Percentiles rank a stretch among this genome's conserved stretches.
These are phyloP conservation scores for Cinnamomum chago DNA, from an alignment of 164 flowering plant genomes.

Conservation along the genomic window DNA sequence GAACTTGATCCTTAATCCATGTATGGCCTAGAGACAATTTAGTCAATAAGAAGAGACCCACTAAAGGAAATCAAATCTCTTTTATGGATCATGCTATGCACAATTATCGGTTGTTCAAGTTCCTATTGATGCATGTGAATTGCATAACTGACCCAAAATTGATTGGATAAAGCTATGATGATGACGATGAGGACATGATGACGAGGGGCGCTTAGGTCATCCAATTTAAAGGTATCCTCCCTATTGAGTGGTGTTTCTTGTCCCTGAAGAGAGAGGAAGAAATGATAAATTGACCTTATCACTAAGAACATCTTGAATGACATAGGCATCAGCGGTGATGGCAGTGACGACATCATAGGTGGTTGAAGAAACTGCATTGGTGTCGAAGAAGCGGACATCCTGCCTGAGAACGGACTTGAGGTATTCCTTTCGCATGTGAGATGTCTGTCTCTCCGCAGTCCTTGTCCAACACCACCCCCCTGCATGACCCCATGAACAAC, in stretches of 20 bases:
- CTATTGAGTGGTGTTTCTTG: not conserved
- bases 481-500: conserved; percentile 4
- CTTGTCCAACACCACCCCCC: conserved; percentile 57
- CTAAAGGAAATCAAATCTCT: too few species aligned
- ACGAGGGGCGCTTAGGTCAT: not conserved
- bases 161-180: not conserved
- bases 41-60: too few species aligned
- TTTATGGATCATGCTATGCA: too few species aligned
- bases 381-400: conserved; percentile 55
- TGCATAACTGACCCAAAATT: too few species aligned
- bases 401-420: conserved; percentile 51
- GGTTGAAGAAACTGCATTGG: conserved; percentile 33
- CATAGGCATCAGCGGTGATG: conserved; percentile 46
- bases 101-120: too few species aligned
- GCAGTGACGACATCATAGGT: conserved; percentile 40
- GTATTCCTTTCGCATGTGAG: conserved; percentile 42
- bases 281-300: conserved; percentile 39
- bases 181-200: not conserved
- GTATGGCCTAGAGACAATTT: too few species aligned
- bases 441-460: conserved; percentile 66
- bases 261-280: not conserved
- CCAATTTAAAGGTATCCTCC: too few species aligned
- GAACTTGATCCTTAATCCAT: too few species aligned
- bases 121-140: too few species aligned
- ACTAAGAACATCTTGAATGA: conserved; percentile 49